phyloP scores from a whole-genome alignment of 2,329 filamentous ascomycete species.

The Onygenales sp. region DNA sequence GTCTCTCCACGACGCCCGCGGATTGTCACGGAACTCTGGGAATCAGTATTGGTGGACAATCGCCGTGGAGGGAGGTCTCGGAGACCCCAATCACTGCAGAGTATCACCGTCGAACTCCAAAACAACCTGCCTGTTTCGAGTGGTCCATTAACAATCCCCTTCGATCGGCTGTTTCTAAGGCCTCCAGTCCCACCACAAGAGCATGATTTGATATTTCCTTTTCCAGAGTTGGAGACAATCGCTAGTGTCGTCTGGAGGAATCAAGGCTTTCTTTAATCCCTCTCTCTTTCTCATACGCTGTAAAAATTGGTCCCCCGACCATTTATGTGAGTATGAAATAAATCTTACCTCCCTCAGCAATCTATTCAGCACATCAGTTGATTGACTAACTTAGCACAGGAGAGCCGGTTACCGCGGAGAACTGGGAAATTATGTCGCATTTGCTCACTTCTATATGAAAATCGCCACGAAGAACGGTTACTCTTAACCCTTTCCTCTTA shows the following conservation, averaged over 20 bases:
- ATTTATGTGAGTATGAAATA: too few relatives aligned
- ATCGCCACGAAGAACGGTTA: too few relatives aligned
- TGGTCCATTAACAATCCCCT: not conserved
- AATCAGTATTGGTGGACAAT: not conserved
- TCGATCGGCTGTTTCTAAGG: not conserved
- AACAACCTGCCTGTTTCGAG: not conserved
- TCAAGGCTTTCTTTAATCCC: too few relatives aligned
- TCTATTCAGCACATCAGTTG: too few relatives aligned
- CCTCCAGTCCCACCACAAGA: not conserved
- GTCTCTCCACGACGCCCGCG: not conserved
- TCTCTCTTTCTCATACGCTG: too few relatives aligned
- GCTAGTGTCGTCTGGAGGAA: not conserved
- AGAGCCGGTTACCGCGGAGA: too few relatives aligned
- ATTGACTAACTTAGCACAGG: too few relatives aligned
- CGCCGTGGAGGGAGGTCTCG: not conserved
- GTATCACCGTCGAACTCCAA: not conserved
- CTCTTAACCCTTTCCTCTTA: too few relatives aligned
- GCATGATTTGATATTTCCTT: not conserved
- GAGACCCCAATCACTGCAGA: not conserved
- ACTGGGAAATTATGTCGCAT: too few relatives aligned
- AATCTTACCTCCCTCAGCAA: too few relatives aligned
- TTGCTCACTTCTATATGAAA: too few relatives aligned
- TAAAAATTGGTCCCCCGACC: too few relatives aligned
- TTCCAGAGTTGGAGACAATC: not conserved
- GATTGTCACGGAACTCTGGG: constrained; percentile 1